Percentiles rank a stretch among this genome's conserved stretches.
phyloP scores from a whole-genome alignment of 129 eudicot genomes.

The Glebionis coronaria region DNA sequence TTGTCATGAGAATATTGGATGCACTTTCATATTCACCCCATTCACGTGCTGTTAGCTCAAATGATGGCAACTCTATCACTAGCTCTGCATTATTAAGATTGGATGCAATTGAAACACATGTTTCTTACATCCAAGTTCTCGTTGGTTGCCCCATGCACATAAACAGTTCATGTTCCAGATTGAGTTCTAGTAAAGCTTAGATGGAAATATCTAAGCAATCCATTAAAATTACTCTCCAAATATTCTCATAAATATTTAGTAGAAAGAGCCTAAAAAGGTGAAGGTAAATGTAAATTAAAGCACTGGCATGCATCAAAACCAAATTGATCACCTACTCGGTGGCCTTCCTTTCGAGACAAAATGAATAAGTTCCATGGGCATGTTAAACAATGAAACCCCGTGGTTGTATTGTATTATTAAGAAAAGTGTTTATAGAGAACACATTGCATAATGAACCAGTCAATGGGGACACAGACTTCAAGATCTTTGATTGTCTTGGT shows the following conservation, averaged over 20 bases:
- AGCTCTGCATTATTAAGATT: constrained; percentile 65
- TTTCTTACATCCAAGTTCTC: constrained; percentile 67
- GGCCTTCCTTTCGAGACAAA: constrained; percentile 89
- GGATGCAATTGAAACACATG: constrained; percentile 79
- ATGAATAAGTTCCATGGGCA: constrained; percentile 66
- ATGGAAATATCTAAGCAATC: background rate
- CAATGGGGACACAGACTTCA: constrained; percentile 72
- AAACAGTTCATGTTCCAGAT: constrained; percentile 59
- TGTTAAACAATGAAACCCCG: no score
- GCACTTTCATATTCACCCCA: constrained; percentile 79
- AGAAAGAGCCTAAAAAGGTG: background rate
- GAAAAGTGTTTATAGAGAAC: no score
- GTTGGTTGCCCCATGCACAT: constrained; percentile 64
- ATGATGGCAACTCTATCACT: constrained; percentile 74
- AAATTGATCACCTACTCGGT: constrained; percentile 58
- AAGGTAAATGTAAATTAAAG: background rate
- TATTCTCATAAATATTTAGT: background rate
- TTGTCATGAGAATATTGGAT: constrained; percentile 62
- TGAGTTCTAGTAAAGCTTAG: constrained; percentile 42
- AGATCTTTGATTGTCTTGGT: constrained; percentile 53
- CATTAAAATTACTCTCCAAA: constrained; percentile 3
- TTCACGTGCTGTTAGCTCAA: constrained; percentile 69
- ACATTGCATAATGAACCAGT: background rate
- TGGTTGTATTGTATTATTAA: no score
- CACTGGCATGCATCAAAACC: constrained; percentile 3